Base-by-base conservation (phyloP, 208 protist species). In the Ichthyophonus hoferi region DNA sequence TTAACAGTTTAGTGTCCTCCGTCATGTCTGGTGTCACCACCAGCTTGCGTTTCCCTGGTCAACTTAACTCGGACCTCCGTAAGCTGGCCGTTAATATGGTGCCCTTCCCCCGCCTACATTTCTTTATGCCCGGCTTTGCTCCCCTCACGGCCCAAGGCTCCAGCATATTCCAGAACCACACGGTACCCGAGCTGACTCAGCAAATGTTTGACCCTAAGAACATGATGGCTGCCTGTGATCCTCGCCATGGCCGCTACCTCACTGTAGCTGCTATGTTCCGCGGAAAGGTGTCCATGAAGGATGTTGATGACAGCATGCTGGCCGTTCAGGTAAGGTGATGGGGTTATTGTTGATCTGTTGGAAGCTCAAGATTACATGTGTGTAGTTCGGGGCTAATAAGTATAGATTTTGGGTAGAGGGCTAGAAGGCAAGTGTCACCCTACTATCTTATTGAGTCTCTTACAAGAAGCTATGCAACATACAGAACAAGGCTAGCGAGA, bases 191-290 rank as follows among this genome's bases (percentile, higher is more conserved):
- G 93, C 93, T 99, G 39, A 98, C 97, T 39, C 94, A 97, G 93
- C 97, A 98, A 94, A 97, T 99, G 96, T 99, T 98, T 93, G 96
- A 98, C 87, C 91, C 96, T 37, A 98, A 98, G 91, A 98, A 98
- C 94, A 98, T 99, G 97, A 98, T 99, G 97, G 95, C 95, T 88
- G 95, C 96, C 31, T 95, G 92, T 86, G 96, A 98, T 89, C 97
- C 97, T 58, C 90, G 95, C 82, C 93, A 97, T 85, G 96, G 95
- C 79, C 89, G 90, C 83, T 96, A 95, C 90, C 91, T 96, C 31
- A 95, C 95, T 38, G 92, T 90, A 1, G 90, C 93, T 34, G 93
- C 92, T 39, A 92, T 96, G 43, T 96, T 96, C 92, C 89, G 94
- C 79, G 96, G 95, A 58, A 91, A 94, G 92, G 96, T 99, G 93